phyloP scores from a whole-genome alignment of 2,329 filamentous ascomycete species.

The Xylaria sp. region DNA sequence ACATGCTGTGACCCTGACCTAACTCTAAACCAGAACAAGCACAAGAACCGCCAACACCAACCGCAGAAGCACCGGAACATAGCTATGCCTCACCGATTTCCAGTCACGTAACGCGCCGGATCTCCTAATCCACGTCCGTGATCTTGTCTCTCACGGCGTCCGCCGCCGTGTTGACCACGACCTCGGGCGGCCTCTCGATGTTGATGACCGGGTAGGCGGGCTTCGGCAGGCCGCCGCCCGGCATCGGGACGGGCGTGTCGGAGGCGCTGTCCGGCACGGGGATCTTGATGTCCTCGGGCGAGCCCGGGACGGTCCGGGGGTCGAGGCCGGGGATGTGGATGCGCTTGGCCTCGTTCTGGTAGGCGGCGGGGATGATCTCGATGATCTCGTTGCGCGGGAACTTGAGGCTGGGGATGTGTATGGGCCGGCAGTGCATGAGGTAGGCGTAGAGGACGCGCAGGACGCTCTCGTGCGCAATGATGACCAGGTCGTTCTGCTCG shows the following conservation, averaged over 20 bases:
- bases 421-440: conserved; percentile 96
- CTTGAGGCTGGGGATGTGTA: conserved; percentile 87
- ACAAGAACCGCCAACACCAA: not conserved
- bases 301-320: conserved; percentile 70
- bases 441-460: conserved; percentile 95
- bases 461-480: conserved; percentile 98
- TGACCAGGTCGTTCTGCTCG: conserved; percentile 95
- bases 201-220: conserved; percentile 45
- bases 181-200: conserved; percentile 34
- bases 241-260: conserved; percentile 46
- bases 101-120: not conserved
- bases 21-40: not conserved
- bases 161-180: conserved; percentile 35
- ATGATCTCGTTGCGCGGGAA: conserved; percentile 98
- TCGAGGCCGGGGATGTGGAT: conserved; percentile 78
- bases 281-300: conserved; percentile 80
- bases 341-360: conserved; percentile 92
- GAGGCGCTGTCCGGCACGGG: conserved; percentile 60
- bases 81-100: not conserved
- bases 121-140: conserved; percentile 35
- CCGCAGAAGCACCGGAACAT: not conserved
- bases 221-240: conserved; percentile 52
- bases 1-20: not conserved
- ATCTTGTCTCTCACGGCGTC: conserved; percentile 39
- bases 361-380: conserved; percentile 95